These are phyloP conservation scores for Solanum appendiculatum DNA, from an alignment of 257 asterid genomes.

Conservation along the genomic window DNA sequence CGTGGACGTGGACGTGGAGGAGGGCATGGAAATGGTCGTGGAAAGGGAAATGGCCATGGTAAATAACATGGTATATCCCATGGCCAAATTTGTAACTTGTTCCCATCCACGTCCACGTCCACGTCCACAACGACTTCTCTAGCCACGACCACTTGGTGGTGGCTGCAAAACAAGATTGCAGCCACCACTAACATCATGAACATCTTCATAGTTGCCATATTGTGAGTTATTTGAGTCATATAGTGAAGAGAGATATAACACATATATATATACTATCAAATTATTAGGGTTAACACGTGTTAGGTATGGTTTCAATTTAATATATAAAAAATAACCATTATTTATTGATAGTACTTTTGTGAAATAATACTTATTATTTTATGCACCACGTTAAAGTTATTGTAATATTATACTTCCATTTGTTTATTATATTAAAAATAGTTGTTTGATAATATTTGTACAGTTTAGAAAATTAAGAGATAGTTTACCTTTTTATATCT, in stretches of 20 bases:
- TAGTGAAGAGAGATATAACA: neutral
- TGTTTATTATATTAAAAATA: no score
- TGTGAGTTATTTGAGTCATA: neutral
- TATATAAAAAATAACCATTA: neutral
- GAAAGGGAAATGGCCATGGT: neutral
- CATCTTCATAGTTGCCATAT: neutral
- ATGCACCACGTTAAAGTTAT: no score
- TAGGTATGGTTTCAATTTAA: neutral
- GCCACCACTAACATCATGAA: neutral
- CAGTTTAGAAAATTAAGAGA: no score
- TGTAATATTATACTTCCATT: no score
- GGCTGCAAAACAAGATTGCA: neutral
- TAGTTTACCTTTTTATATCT: no score
- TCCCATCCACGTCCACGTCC: neutral
- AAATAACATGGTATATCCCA: neutral
- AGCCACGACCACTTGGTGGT: neutral
- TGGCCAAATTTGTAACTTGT: neutral
- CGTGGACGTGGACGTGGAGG: neutral
- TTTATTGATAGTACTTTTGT: neutral
- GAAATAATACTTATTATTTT: no score
- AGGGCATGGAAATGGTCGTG: neutral
- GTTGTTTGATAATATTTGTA: no score
- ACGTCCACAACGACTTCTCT: neutral
- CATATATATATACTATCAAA: neutral
- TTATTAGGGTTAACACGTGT: neutral